Base-by-base conservation (phyloP, 2,329 filamentous ascomycete genomes). In the Drechmeria coniospora region DNA sequence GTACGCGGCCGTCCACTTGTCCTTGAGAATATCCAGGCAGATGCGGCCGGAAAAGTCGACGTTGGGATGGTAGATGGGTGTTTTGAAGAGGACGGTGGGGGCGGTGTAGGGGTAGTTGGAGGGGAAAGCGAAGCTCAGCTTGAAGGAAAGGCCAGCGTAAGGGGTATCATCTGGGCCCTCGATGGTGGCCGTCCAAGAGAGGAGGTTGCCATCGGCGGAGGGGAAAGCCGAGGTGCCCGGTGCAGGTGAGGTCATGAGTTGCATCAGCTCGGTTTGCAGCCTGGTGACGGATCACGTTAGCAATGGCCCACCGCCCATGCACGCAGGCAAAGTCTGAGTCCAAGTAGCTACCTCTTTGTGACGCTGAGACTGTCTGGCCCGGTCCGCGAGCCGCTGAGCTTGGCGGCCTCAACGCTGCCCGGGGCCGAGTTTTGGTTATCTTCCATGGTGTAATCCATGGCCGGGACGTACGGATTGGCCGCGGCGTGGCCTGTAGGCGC, bases 1-100 rank as follows among this genome's bases (percentile, higher is more conserved):
- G 67, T 94, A 92, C 23, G 92, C 86, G 12, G 90, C 84, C 33
- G 84, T 93, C 90, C 90, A 98, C 62, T 94, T 94, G 56, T 95
- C 90, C 67, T 94, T 95, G 39, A 98, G 66, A 41, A 98, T 98
- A 49, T 98, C 92, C 35, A 98, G 67, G 54, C 90, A 98, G 56
- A 98, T 98, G 31, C 90, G 73, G 22, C 90, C 90, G 4, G 80
- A 86, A 61, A 98, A 94, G 59, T 98, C 90, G 43, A 98, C 82
- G 45, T 98, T 98, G 29, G 90, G 90, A 56, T 98, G 90, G 65
- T 95, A 98, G 57, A 98, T 94, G 21, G 90, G 90, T 6, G 92
- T 98, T 63, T 86, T 92, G 74, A 94, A 98, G 33, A 93, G 68
- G 12, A 98, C 90, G 3, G 79, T 83, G 1, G 90, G 90, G 14